Conservation (phyloP, 257 asterid species). For the Osmanthus fragrans region DNA sequence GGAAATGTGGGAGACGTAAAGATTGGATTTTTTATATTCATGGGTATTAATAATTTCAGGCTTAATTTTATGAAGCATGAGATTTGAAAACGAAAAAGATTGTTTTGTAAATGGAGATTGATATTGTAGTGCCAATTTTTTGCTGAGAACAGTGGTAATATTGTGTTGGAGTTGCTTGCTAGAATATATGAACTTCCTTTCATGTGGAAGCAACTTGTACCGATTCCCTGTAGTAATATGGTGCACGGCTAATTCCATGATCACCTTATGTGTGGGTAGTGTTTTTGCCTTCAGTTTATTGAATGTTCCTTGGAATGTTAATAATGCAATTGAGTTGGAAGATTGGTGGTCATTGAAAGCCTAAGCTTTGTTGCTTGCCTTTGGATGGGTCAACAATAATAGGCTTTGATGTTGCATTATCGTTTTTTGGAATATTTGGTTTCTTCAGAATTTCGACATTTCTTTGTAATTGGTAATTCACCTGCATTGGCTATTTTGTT, state of each 20-base stretch:
- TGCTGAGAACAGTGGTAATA: slow-evolving; percentile 21
- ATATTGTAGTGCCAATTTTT: slow-evolving; percentile 2
- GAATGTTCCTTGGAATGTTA: background rate
- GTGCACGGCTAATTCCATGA: slow-evolving; percentile 13
- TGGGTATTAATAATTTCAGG: slow-evolving; percentile 18
- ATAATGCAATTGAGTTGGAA: slow-evolving; percentile 2
- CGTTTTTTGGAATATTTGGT: background rate
- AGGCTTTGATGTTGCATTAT: background rate
- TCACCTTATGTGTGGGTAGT: background rate
- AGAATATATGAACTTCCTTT: slow-evolving; percentile 1
- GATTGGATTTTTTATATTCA: slow-evolving; percentile 8
- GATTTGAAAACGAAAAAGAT: slow-evolving; percentile 1
- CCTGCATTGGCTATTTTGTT: background rate
- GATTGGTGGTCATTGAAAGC: background rate
- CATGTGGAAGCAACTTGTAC: background rate
- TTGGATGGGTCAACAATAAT: background rate
- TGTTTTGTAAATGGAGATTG: slow-evolving; percentile 15
- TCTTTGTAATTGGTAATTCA: background rate
- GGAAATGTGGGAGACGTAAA: slow-evolving; percentile 19
- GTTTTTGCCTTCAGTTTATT: background rate
- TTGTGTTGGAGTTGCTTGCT: slow-evolving; percentile 18
- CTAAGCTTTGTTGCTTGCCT: background rate
- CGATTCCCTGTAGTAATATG: slow-evolving; percentile 12
- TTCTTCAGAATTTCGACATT: background rate
- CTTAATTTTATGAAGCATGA: slow-evolving; percentile 11